Base-by-base conservation (phyloP, 352 stramenopile genomes). In the Phytophthora citricola region DNA sequence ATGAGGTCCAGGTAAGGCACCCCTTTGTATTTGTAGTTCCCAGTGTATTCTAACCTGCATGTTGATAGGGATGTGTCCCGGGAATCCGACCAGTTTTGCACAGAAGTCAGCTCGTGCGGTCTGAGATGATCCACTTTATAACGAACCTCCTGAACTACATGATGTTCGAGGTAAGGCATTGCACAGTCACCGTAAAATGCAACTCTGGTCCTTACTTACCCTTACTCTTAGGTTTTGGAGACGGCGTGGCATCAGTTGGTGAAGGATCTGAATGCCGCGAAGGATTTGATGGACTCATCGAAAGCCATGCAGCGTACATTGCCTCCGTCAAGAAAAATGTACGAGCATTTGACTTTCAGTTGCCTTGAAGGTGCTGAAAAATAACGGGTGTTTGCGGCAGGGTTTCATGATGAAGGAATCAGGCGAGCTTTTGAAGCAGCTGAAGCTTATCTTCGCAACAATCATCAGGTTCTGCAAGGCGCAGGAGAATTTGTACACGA, bases 61-160 rank as follows among this genome's bases (percentile, higher is more conserved):
- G 24, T 38, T 31, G 34, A 14, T 14, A 92, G 83, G 79, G 79
- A 10, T 76, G 76, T 34, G 57, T 95, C 36, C 87, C 75, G 41
- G 80, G 76, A 31, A 78, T 94, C 52, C 38, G 57, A 39, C 66
- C 65, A 54, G 68, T 98, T 17, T 81, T 99, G 26, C 92, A 98
- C 75, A 90, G 88, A 34, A 98, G 97, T 63, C 95, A 98, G 56
- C 85, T 99, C 14, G 87, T 98, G 48, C 90, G 97, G 29, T 97
- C 97, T 22, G 90, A 98, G 45, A 99, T 99, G 97, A 96, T 98
- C 57, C 96, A 99, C 71, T 98, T 99, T 71, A 96, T 94, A 22
- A 94, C 92, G 39, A 99, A 99, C 60, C 85, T 99, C 22, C 94
- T 98, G 69, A 98, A 96, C 67, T 99, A 99, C 72, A 93, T 99